Percentiles rank a stretch among this genome's conserved stretches.
Evolutionary conservation across 768 basidiomycete genomes (phyloP).

Genomic region (Mycena vulgaris): DNA sequence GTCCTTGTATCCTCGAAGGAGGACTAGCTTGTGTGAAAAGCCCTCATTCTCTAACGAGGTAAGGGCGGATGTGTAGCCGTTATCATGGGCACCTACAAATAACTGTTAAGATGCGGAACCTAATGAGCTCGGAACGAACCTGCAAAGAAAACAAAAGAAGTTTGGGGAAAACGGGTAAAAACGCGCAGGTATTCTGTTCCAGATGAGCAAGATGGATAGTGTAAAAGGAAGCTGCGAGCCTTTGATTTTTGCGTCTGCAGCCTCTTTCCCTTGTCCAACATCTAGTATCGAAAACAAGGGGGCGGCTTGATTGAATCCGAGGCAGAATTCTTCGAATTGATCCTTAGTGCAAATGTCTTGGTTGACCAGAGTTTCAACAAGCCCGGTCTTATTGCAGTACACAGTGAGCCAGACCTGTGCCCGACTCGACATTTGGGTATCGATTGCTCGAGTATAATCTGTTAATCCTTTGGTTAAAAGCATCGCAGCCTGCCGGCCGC

Average conservation of each 20-base stretch:
- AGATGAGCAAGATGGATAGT: constrained; percentile 34
- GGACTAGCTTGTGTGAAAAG: constrained; percentile 58
- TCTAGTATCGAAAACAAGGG: constrained; percentile 66
- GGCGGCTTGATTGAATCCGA: constrained; percentile 66
- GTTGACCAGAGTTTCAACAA: constrained; percentile 54
- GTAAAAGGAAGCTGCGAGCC: constrained; percentile 44
- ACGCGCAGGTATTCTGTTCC: constrained; percentile 57
- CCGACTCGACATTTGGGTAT: constrained; percentile 9
- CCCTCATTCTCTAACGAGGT: constrained; percentile 60
- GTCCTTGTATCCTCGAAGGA: constrained; percentile 62
- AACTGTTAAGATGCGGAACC: neutral
- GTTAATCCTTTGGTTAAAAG: constrained; percentile 50
- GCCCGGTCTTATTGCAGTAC: constrained; percentile 61
- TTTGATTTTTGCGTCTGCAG: constrained; percentile 69
- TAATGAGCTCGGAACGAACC: constrained; percentile 49
- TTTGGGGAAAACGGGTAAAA: constrained; percentile 62
- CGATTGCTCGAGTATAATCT: constrained; percentile 24
- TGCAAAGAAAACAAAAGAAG: constrained; percentile 63
- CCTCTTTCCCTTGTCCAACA: constrained; percentile 67
- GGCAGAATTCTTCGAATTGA: constrained; percentile 62
- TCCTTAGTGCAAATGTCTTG: constrained; percentile 50
- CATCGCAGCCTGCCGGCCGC: constrained; percentile 53
- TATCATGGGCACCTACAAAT: constrained; percentile 63
- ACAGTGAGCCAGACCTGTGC: constrained; percentile 55
- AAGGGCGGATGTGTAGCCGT: constrained; percentile 62